Conservation (phyloP, 1,284 basidiomycete species). For the Malassezia yamatoensis region DNA sequence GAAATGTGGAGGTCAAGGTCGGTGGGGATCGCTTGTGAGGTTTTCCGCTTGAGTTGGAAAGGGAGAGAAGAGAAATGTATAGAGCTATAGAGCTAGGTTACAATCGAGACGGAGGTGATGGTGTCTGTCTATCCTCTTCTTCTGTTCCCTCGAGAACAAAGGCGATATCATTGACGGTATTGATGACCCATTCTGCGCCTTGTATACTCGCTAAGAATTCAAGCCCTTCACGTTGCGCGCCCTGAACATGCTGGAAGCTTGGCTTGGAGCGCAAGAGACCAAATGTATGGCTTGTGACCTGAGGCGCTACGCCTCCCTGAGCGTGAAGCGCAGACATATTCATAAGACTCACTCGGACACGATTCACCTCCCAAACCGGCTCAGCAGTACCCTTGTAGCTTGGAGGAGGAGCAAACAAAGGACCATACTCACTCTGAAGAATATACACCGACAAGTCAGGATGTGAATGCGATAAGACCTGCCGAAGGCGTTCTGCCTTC, state of each 20-base stretch:
- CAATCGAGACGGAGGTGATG: not conserved
- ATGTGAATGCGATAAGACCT: slow-evolving; percentile 70
- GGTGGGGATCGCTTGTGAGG: not conserved
- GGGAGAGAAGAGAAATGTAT: not conserved
- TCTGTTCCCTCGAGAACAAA: slow-evolving; percentile 32
- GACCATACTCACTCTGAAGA: slow-evolving; percentile 76
- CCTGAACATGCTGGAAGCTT: slow-evolving; percentile 48
- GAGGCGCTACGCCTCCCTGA: slow-evolving; percentile 73
- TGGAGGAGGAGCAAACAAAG: slow-evolving; percentile 63
- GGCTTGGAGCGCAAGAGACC: slow-evolving; percentile 69
- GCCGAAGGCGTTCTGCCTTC: slow-evolving; percentile 74
- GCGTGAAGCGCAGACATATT: slow-evolving; percentile 83
- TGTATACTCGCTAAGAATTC: slow-evolving; percentile 75
- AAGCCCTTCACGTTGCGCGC: slow-evolving; percentile 54
- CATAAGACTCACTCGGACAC: slow-evolving; percentile 75
- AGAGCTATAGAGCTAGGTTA: not conserved
- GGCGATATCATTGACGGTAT: slow-evolving; percentile 60
- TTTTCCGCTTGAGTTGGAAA: not conserved
- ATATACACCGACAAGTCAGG: slow-evolving; percentile 66
- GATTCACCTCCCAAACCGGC: slow-evolving; percentile 59
- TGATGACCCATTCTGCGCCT: slow-evolving; percentile 82
- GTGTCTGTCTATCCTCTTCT: slow-evolving; percentile 15
- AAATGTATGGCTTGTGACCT: slow-evolving; percentile 82
- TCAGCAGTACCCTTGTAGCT: slow-evolving; percentile 44
- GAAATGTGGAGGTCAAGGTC: not conserved